These are phyloP conservation scores for Dioszegia hungarica DNA, from an alignment of 768 basidiomycete species.

Conservation along the genomic window DNA sequence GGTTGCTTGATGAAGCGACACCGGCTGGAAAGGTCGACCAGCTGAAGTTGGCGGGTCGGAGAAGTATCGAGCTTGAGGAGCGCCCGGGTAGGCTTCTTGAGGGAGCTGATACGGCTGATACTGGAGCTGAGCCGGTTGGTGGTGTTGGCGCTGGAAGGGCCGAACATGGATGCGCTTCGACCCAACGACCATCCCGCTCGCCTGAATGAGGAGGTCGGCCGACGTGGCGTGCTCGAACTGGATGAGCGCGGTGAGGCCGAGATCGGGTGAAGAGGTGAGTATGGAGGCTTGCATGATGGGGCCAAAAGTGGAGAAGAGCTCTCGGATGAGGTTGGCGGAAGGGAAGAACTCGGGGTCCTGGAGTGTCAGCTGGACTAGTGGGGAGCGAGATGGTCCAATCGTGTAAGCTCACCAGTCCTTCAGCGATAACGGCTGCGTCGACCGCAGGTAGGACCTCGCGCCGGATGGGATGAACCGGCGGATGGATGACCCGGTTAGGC, in stretches of 20 bases:
- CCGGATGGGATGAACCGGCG: conserved; percentile 17
- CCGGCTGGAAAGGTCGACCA: not conserved
- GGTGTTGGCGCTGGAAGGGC: not conserved
- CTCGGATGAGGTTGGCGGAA: conserved; percentile 16
- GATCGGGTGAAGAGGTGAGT: not conserved
- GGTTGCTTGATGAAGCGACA: not conserved
- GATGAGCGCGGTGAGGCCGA: conserved; percentile 22
- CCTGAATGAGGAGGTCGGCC: conserved; percentile 21
- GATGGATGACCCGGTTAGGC: conserved; percentile 34
- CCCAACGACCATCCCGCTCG: conserved; percentile 25
- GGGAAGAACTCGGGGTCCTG: conserved; percentile 31
- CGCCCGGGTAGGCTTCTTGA: not conserved
- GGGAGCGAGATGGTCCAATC: not conserved
- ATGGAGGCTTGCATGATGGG: conserved; percentile 20
- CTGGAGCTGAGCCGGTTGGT: not conserved
- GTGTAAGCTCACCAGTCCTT: conserved; percentile 34
- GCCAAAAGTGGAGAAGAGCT: conserved; percentile 33
- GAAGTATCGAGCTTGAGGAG: not conserved
- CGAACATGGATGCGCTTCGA: conserved; percentile 13
- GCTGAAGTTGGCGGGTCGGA: not conserved
- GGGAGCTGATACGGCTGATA: not conserved
- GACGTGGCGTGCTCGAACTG: conserved; percentile 28
- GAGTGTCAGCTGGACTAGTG: not conserved
- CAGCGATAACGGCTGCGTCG: conserved; percentile 28
- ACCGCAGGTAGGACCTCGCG: conserved; percentile 6